Conservation (phyloP, 108 stramenopile genomes). For the Cyclostephanos tholiformis region DNA sequence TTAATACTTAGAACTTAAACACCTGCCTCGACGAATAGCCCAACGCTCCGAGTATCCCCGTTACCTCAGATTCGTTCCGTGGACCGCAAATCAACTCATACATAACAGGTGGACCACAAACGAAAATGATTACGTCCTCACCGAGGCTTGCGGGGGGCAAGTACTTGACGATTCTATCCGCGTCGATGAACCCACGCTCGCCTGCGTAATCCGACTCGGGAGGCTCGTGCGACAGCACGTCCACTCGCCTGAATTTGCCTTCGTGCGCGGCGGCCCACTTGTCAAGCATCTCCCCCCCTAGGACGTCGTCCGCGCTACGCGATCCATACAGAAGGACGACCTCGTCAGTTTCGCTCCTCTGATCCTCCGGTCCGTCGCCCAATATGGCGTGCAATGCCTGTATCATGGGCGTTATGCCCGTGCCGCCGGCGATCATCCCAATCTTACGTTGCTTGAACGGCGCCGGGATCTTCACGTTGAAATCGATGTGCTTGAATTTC, state of each 20-base stretch:
- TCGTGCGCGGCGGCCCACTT: slow-evolving; percentile 52
- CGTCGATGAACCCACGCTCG: slow-evolving; percentile 73
- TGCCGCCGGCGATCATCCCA: slow-evolving; percentile 93
- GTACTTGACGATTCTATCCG: slow-evolving; percentile 63
- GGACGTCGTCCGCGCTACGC: slow-evolving; percentile 75
- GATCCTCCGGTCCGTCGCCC: slow-evolving; percentile 62
- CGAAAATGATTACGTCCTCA: slow-evolving; percentile 79
- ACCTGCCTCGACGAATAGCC: slow-evolving; percentile 88
- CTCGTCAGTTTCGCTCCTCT: slow-evolving; percentile 49
- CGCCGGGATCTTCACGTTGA: slow-evolving; percentile 90
- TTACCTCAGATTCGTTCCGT: slow-evolving; percentile 75
- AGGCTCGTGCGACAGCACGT: slow-evolving; percentile 80
- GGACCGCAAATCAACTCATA: slow-evolving; percentile 88
- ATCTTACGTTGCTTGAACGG: slow-evolving; percentile 78
- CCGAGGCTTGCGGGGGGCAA: slow-evolving; percentile 57
- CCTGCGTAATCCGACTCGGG: slow-evolving; percentile 64
- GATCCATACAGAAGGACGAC: slow-evolving; percentile 88
- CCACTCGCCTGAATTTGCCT: slow-evolving; percentile 59
- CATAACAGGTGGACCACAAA: slow-evolving; percentile 96
- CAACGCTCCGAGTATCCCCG: slow-evolving; percentile 81
- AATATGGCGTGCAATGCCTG: slow-evolving; percentile 95
- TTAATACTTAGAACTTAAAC: slow-evolving; percentile 93
- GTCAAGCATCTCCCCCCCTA: slow-evolving; percentile 81
- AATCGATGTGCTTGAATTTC: slow-evolving; percentile 84
- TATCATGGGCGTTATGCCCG: slow-evolving; percentile 96